Percentiles rank a stretch among this genome's conserved stretches.
Evolutionary conservation across 306 rosid genomes (phyloP).

Genomic region (Morella rubra): DNA sequence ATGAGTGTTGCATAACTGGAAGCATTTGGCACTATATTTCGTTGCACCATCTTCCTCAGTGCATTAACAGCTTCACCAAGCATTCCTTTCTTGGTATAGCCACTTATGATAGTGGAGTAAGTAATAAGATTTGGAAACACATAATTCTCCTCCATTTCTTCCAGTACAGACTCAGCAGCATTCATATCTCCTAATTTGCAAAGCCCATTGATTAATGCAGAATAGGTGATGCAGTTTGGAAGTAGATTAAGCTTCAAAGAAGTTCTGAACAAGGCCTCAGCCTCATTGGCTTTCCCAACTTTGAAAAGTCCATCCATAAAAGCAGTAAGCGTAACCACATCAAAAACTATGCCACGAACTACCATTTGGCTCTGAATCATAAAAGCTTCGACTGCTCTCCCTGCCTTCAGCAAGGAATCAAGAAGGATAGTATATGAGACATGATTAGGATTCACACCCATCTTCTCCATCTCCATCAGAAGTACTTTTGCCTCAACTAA

Average conservation of each 20-base stretch:
- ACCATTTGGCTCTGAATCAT: conserved; percentile 67
- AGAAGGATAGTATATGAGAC: conserved; percentile 65
- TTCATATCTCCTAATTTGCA: conserved; percentile 72
- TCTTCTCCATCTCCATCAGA: conserved; percentile 70
- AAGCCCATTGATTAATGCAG: conserved; percentile 65
- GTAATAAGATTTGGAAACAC: conserved; percentile 64
- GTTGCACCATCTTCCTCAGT: conserved; percentile 55
- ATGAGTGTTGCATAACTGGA: conserved; percentile 63
- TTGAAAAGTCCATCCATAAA: conserved; percentile 80
- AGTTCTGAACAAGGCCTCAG: conserved; percentile 53
- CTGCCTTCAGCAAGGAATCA: conserved; percentile 60
- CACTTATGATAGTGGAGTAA: conserved; percentile 73
- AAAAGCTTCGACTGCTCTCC: conserved; percentile 61
- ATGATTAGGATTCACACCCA: conserved; percentile 71
- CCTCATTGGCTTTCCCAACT: conserved; percentile 57
- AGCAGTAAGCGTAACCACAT: conserved; percentile 63
- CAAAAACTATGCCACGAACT: conserved; percentile 67
- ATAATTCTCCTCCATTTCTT: conserved; percentile 56
- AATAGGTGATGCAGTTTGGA: conserved; percentile 71
- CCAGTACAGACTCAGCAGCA: conserved; percentile 52
- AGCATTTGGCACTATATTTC: conserved; percentile 62
- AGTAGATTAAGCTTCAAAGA: conserved; percentile 50
- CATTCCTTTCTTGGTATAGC: conserved; percentile 79
- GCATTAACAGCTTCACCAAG: conserved; percentile 57
- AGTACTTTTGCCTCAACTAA: conserved; percentile 59